Evolutionary conservation across 164 flowering plant genomes (phyloP).

Genomic region (Akebia trifoliata): DNA sequence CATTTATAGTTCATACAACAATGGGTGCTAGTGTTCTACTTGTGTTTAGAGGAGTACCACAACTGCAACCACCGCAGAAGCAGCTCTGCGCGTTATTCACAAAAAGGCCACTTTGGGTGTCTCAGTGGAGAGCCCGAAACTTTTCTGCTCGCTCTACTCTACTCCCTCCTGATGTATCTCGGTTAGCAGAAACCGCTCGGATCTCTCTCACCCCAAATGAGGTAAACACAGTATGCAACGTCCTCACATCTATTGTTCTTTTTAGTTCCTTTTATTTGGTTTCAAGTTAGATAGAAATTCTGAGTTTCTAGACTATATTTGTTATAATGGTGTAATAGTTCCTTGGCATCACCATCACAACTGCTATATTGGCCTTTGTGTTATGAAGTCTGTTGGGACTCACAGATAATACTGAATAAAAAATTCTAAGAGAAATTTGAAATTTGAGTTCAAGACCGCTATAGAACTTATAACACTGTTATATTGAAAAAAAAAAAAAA

Average conservation of each 20-base stretch:
- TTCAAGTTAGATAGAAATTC: too few relatives aligned
- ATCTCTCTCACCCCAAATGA: constrained; percentile 70
- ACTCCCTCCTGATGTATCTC: constrained; percentile 61
- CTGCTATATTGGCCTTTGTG: too few relatives aligned
- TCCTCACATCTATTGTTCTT: neutral
- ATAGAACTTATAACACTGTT: too few relatives aligned
- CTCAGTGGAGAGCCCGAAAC: constrained; percentile 2
- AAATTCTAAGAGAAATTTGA: too few relatives aligned
- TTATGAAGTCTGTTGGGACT: too few relatives aligned
- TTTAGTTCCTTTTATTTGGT: neutral
- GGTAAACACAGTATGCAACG: constrained; percentile 22
- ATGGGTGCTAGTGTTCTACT: constrained; percentile 30
- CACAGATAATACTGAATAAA: too few relatives aligned
- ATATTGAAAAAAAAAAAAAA: too few relatives aligned
- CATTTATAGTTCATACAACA: neutral
- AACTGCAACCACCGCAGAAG: neutral
- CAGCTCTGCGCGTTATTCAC: neutral
- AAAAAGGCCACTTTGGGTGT: constrained; percentile 1
- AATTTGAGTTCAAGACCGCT: too few relatives aligned
- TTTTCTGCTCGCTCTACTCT: constrained; percentile 29
- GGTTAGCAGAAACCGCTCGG: constrained; percentile 77
- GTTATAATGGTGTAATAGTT: too few relatives aligned
- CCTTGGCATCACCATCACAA: too few relatives aligned
- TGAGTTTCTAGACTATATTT: too few relatives aligned
- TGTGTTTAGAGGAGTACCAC: constrained; percentile 16